These are phyloP conservation scores for Triglochin maritima DNA, from an alignment of 106 monocot genomes.

Conservation along the genomic window DNA sequence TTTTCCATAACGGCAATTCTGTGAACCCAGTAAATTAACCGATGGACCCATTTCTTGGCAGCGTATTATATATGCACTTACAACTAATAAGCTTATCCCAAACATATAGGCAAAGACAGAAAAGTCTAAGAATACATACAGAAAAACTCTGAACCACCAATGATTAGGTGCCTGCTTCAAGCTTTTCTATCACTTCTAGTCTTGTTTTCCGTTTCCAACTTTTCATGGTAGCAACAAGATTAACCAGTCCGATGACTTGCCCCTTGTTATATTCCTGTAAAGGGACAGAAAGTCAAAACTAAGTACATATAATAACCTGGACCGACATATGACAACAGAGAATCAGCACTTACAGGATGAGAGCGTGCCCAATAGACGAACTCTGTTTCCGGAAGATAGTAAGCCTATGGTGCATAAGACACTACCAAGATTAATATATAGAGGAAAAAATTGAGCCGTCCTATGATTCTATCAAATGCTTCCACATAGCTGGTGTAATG, in stretches of 20 bases:
- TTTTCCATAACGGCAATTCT: background rate
- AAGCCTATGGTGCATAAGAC: constrained; percentile 42
- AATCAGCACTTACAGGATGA: constrained; percentile 54
- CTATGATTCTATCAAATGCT: background rate
- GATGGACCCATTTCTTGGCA: background rate
- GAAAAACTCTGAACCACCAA: background rate
- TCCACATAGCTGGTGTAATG: background rate
- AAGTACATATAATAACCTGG: background rate
- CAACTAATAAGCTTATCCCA: background rate
- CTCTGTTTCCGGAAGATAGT: constrained; percentile 96
- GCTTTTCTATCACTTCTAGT: constrained; percentile 74
- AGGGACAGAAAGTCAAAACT: background rate
- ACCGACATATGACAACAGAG: background rate
- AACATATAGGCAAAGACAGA: background rate
- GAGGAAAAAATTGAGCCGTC: background rate
- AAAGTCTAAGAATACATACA: background rate
- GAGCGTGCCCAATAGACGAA: constrained; percentile 93
- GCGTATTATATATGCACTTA: background rate
- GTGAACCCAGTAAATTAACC: background rate
- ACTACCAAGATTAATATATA: background rate
- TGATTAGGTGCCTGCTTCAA: constrained; percentile 43
- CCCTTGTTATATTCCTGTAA: constrained; percentile 69
- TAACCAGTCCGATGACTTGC: constrained; percentile 76
- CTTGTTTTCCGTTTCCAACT: constrained; percentile 91
- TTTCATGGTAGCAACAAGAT: constrained; percentile 80